Evolutionary conservation across 1,284 basidiomycete species (phyloP), one percentile per base, ranked within the genome.

Genomic region (Schizophyllum commune): DNA sequence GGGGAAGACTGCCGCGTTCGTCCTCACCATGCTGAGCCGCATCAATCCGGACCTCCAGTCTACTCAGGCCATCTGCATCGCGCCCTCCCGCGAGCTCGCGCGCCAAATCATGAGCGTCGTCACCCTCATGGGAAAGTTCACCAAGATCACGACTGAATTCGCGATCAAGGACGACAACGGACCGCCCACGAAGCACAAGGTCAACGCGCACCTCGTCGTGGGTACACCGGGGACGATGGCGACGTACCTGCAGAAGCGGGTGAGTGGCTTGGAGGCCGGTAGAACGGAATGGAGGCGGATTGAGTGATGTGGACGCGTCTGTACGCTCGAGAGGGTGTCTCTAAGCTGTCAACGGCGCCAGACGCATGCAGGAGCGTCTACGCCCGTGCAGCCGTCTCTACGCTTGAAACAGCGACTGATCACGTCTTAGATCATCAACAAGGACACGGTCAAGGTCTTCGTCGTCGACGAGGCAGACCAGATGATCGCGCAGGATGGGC

Each of bases 391-490:
- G n/a, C n/a, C n/a, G n/a, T n/a, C n/a, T n/a, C n/a, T n/a, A n/a
- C n/a, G n/a, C n/a, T n/a, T n/a, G n/a, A n/a, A n/a, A n/a, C n/a
- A n/a, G n/a, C n/a, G n/a, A n/a, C 39, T 47, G 8, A 47, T 17
- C 33, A 55, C 5, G 19, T 27, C 13, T 32, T 22, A 13, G 52
- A 62, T 89, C 57, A 83, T 96, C 64, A 93, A 98, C 70, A 79
- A 89, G 6, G 84, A 81, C 59, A 79, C 88, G 51, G 84, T 99
- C 71, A 94, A 93, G 71, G 93, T 98, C 9, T 95, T 99, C 64
- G 96, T 99, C 9, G 81, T 99, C 20, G 97, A 99, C 71, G 97
- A 99, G 77, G 97, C 97, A 33, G 97, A 99, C 76, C 97, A 98
- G 75, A 98, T 99, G 95, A 81, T 99, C 66, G 95, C 96, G 72